Base-by-base conservation (phyloP, 192 early-diverging fungal genomes). In the Coemansia sp. region DNA sequence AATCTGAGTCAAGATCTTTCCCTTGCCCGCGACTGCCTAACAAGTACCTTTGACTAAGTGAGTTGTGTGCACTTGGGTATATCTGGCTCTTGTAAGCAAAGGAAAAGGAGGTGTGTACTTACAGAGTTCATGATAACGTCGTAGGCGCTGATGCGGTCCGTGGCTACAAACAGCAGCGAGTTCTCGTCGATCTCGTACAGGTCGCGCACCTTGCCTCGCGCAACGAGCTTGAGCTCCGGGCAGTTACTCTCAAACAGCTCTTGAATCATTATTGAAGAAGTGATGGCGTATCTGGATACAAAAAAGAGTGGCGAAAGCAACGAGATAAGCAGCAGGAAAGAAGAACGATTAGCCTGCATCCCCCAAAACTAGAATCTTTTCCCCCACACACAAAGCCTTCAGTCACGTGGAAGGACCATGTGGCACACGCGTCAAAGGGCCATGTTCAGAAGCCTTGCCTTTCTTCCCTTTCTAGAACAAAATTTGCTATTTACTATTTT, bases 51-150 rank as follows among this genome's bases (percentile, higher is more conserved):
- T 22, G 41, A 43, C 3, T 65, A 34, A 65, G n/a, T 38, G 29
- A 59, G 16, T 27, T 34, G 43, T n/a, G 22, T 51, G 47, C 20
- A 51, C 47, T 9, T 20, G 27, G 27, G 27, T 16, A 6, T 51
- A 51, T 22, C 6, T 51, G n/a, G 5, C 20, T 38, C 52, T 20
- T 7, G 27, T 0, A 15, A 11, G 20, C 3, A 15, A 11, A 12
- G 0, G 11, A 2, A 61, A 34, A 51, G 60, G 5, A 36, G 44
- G 27, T 18, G 55, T 8, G 40, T 22, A 68, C 88, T 67, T 88
- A 97, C 96, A 66, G 95, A 96, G 71, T 94, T 93, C 97, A 99
- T 97, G 70, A 98, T 95, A 42, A 99, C 97, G 70, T 99, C 98
- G 84, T 93, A 99, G 2, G 98, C 97, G 76, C 92, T 94, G 84